These are phyloP conservation scores for Rosa rugosa DNA, from an alignment of 306 rosid species.

Conservation along the genomic window DNA sequence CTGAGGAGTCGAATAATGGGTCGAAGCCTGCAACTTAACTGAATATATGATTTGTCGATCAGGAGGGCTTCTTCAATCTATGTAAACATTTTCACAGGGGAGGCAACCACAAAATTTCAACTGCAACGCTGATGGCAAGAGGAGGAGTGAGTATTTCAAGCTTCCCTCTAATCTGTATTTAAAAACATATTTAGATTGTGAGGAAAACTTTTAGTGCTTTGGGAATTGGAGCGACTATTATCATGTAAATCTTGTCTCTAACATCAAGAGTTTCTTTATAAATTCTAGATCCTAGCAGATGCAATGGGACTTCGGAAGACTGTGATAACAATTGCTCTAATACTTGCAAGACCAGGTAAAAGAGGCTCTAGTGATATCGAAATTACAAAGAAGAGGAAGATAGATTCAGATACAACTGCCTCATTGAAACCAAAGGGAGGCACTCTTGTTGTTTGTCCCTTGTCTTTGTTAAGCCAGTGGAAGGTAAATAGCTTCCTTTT, in stretches of 20 bases:
- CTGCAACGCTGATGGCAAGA: conserved; percentile 76
- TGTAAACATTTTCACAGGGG: conserved; percentile 75
- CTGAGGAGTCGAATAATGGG: no score
- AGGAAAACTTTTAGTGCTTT: not conserved
- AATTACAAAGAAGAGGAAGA: conserved; percentile 26
- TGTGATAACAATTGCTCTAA: conserved; percentile 83
- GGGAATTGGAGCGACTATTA: not conserved
- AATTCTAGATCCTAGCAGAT: conserved; percentile 68
- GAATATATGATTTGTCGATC: conserved; percentile 19
- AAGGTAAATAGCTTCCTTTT: conserved; percentile 45
- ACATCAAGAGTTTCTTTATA: conserved; percentile 9
- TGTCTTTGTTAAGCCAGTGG: conserved; percentile 92
- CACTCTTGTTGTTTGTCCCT: conserved; percentile 86
- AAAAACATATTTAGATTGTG: not conserved
- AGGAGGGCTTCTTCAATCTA: conserved; percentile 64
- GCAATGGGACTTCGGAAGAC: conserved; percentile 99
- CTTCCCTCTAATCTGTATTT: conserved; percentile 13
- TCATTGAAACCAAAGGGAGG: conserved; percentile 50
- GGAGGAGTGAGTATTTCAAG: conserved; percentile 75
- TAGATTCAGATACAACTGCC: conserved; percentile 19
- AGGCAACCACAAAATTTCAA: conserved; percentile 58
- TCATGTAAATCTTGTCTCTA: conserved; percentile 5
- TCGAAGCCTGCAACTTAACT: conserved; percentile 2
- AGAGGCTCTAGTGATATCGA: conserved; percentile 30
- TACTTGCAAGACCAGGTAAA: conserved; percentile 55